Conservation (phyloP, 805 yeast genomes). For the Kregervanrija delftensis region DNA sequence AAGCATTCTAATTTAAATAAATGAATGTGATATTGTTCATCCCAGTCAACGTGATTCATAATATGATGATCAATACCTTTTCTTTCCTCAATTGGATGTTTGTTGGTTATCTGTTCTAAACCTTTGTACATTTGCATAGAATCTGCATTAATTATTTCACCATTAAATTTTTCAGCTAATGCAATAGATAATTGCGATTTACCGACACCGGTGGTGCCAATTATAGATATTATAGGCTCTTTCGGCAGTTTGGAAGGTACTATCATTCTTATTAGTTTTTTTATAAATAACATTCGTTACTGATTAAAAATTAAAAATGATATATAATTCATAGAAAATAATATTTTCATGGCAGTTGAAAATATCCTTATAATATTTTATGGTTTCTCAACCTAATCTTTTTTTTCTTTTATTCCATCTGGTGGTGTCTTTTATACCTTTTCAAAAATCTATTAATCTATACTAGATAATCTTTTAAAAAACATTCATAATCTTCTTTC, state of each 20-base stretch:
- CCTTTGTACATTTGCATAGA: conserved; percentile 91
- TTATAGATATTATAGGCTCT: conserved; percentile 23
- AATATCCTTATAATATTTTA: not conserved
- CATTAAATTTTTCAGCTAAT: conserved; percentile 66
- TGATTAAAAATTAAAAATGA: too few species aligned
- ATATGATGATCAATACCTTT: conserved; percentile 77
- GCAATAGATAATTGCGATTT: conserved; percentile 83
- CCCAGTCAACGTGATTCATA: conserved; percentile 78
- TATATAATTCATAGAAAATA: not conserved
- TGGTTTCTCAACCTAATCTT: too few species aligned
- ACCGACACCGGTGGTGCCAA: conserved; percentile 95
- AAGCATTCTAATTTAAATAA: conserved; percentile 70
- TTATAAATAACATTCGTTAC: too few species aligned
- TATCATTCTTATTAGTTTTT: too few species aligned
- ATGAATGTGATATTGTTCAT: conserved; percentile 74
- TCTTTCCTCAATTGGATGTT: conserved; percentile 79
- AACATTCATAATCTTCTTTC: conserved; percentile 38
- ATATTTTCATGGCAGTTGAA: not conserved
- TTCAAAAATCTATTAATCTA: too few species aligned
- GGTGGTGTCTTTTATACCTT: too few species aligned
- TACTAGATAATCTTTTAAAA: not conserved
- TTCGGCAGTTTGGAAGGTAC: not conserved
- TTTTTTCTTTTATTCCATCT: too few species aligned
- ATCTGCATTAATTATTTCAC: conserved; percentile 92
- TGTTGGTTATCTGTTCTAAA: conserved; percentile 75